Base-by-base conservation (phyloP, 495 filamentous ascomycete species). In the Hypoxylon perforatum region DNA sequence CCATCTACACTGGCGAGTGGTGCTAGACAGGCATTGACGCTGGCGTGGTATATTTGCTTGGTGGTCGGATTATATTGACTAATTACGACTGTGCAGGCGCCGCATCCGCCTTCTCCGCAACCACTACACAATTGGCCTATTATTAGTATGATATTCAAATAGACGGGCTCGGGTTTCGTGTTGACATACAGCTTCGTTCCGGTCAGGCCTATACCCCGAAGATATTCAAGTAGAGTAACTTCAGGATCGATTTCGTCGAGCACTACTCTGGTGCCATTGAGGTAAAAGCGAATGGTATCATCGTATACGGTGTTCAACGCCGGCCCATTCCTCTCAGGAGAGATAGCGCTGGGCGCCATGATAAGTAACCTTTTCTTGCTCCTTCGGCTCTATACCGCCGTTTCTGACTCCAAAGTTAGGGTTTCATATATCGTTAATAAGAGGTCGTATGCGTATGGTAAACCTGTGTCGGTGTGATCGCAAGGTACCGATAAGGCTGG, bases 61-160 rank as follows among this genome's bases (percentile, higher is more conserved):
- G 92, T 96, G 7, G 94, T 97, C 14, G 92, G 92, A 75, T 97
- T 97, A 68, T 90, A 88, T 76, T 97, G 93, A 14, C 91, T 95
- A 21, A 99, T 84, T 28, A 98, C 95, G 58, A 99, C 94, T 19
- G 95, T 99, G 73, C 95, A 99, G 72, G 95, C 95, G 58, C 95
- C 95, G 73, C 95, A 99, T 0, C 95, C 95, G 63, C 95, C 95
- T 81, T 99, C 95, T 18, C 92, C 92, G 77, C 95, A 99, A 41
- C 90, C 90, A 39, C 93, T 84, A 75, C 86, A 85, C 19, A 33
- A 33, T 22, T 18, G 36, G 18, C 46, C n/a, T 23, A 48, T 70
- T 41, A 71, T 70, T 41, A 71, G 71, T 73, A 45, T 28, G 25
- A 73, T 52, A 15, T 59, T 46, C 17, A 60, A 59, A 12, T 65